Evolutionary conservation across 352 stramenopile genomes (phyloP).

Genomic region (Pythium periplocum): DNA sequence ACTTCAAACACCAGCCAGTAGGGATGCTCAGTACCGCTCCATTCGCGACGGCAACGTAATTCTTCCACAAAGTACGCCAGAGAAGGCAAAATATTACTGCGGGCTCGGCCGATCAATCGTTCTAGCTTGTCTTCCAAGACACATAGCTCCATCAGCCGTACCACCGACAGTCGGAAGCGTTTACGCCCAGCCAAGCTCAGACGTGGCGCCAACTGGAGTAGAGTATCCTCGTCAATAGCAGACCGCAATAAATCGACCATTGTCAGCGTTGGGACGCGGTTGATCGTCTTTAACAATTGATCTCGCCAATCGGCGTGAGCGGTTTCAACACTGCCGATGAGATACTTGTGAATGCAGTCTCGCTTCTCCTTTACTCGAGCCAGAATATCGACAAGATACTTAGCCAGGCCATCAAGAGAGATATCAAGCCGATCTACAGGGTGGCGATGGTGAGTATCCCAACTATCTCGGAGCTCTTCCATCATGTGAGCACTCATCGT

Average conservation of each 20-base stretch:
- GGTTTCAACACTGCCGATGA: conserved; percentile 7
- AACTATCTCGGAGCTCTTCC: conserved; percentile 33
- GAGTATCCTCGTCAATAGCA: conserved; percentile 24
- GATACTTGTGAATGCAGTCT: conserved; percentile 12
- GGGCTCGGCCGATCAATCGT: conserved; percentile 22
- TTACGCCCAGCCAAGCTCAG: conserved; percentile 14
- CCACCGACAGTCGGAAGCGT: conserved; percentile 15
- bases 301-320: conserved; percentile 2
- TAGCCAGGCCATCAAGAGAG: not conserved
- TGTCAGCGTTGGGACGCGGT: conserved; percentile 23
- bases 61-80: conserved; percentile 41
- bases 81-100: conserved; percentile 1
- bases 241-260: conserved; percentile 33
- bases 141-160: conserved; percentile 54
- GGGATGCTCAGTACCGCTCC: conserved; percentile 46
- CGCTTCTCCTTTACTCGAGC: conserved; percentile 3
- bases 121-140: conserved; percentile 72
- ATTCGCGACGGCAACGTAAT: conserved; percentile 36
- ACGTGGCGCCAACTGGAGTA: conserved; percentile 24
- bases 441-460: conserved; percentile 29
- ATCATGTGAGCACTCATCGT: conserved; percentile 32
- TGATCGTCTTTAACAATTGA: conserved; percentile 16
- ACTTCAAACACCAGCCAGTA: conserved; percentile 88
- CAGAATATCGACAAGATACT: not conserved
- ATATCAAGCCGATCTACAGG: no score